Evolutionary conservation across 331 rosid genomes (phyloP), one percentile per base, ranked within the genome.

Genomic region (Stylosanthes scabra): DNA sequence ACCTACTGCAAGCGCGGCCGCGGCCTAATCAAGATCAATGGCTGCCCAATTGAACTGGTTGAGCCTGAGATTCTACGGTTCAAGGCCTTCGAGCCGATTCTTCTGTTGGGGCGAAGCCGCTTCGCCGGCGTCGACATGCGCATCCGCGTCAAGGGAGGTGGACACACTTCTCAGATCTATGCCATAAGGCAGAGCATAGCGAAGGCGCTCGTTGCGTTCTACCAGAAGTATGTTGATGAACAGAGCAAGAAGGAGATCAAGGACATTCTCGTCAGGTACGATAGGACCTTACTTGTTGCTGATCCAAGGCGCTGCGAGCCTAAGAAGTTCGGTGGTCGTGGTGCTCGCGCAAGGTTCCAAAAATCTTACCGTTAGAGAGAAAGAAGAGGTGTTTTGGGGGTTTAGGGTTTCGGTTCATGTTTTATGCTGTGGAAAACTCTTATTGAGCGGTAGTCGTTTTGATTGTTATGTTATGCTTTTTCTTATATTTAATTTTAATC

Each of bases 291-390:
- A 25, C 93, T 93, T 3, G 97, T 93, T 0, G 97, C 96, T 3
- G 97, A 93, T 68, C 98, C 97, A 0, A 78, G 97, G 47, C 93
- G 91, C 63, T 93, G 97, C 49, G 97, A 90, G 89, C 97, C 98
- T 12, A 93, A 93, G 92, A 93, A 93, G 90, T 93, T 93, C 42
- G 98, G 97, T 66, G 97, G 98, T 66, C 97, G 96, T 14, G 97
- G 98, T 29, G 98, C 96, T 20, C 91, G 93, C 16, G 90, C 98
- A 0, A 90, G 92, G 85, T 93, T 93, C 87, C 96, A 93, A 87
- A 93, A 93, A 61, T 93, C 97, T 9, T 93, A 93, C 87, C 98
- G 97, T 90, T 93, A 27, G 3, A 31, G 13, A 20, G 25, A 14
- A 15, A 14, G 13, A 11, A n/a, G 2, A 5, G 44, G 61, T 57